Percentiles rank a stretch among this genome's conserved stretches.
phyloP scores from a whole-genome alignment of 805 yeast genomes.

The Clavispora fructus region DNA sequence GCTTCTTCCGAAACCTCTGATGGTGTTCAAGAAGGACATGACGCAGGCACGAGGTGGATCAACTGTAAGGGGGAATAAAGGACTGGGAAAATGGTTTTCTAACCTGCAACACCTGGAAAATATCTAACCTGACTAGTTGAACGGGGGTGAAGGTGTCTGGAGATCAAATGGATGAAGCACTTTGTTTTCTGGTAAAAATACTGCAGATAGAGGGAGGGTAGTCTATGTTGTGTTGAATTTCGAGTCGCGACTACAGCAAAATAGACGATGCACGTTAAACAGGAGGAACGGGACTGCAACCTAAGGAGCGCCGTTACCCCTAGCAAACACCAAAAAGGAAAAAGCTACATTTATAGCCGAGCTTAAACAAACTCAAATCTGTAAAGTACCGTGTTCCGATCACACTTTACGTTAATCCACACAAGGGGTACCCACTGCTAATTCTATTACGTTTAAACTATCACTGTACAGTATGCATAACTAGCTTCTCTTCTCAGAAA shows the following conservation, averaged over 20 bases:
- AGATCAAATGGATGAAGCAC: not conserved
- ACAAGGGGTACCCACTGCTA: too few species aligned
- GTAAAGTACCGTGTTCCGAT: too few species aligned
- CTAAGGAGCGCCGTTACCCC: not conserved
- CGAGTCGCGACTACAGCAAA: not conserved
- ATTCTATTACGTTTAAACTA: not conserved
- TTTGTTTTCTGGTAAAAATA: not conserved
- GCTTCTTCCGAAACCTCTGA: conserved; percentile 43
- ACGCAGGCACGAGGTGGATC: not conserved
- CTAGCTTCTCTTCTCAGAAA: conserved; percentile 6
- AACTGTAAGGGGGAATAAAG: not conserved
- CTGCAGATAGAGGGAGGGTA: not conserved
- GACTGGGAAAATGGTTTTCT: not conserved
- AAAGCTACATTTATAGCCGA: too few species aligned
- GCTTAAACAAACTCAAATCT: too few species aligned
- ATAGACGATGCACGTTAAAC: not conserved
- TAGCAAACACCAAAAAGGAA: not conserved
- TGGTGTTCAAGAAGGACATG: conserved; percentile 45
- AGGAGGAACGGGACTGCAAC: not conserved
- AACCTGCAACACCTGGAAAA: not conserved
- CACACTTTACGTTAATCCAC: too few species aligned
- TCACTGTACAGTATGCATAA: not conserved
- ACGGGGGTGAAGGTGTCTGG: not conserved
- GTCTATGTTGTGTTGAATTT: not conserved
- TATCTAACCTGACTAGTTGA: not conserved